Evolutionary conservation across 2,329 filamentous ascomycete species (phyloP), one percentile per base, ranked within the genome.

Genomic region (Penicillium expansum): DNA sequence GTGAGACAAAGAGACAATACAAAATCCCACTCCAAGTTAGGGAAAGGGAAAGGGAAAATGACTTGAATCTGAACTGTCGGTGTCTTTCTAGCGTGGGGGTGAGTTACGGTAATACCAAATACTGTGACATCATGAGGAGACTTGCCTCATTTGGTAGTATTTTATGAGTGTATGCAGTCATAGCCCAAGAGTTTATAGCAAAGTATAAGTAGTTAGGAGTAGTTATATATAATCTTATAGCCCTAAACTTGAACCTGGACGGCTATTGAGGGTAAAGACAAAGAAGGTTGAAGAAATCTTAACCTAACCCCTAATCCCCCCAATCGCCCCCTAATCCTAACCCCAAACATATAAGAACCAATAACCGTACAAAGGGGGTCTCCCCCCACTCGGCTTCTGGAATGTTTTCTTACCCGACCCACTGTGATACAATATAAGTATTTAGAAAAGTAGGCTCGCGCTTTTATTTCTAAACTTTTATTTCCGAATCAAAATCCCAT

Each of bases 351-450:
- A 37, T 18, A 10, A 27, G 18, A n/a, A 38, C 14, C 49, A 44
- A 38, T 42, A 43, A 51, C 50, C 44, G 47, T 45, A 33, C 29
- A 16, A 27, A 35, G 29, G 52, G 29, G 14, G 5, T 53, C 11
- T 29, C 32, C 61, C 63, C 62, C 64, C 64, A 65, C 64, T 65
- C 64, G 69, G 70, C 70, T 65, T 65, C 63, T 66, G 60, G 60
- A 60, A 66, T 67, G 50, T 45, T 51, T 61, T 57, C 14, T 42
- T 59, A 32, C 56, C 55, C 55, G 62, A 64, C 59, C 65, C 63
- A 66, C 64, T 55, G 51, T 67, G 59, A 67, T 43, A 47, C 44
- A 67, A 66, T 61, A 64, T 68, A 62, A 65, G 62, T 68, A 66
- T 62, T 66, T 69, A 59, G 62, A 65, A 59, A 54, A 30, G 53